Evolutionary conservation across 176 grass and related monocot genomes (phyloP).

Genomic region (Tillandsia leiboldiana): DNA sequence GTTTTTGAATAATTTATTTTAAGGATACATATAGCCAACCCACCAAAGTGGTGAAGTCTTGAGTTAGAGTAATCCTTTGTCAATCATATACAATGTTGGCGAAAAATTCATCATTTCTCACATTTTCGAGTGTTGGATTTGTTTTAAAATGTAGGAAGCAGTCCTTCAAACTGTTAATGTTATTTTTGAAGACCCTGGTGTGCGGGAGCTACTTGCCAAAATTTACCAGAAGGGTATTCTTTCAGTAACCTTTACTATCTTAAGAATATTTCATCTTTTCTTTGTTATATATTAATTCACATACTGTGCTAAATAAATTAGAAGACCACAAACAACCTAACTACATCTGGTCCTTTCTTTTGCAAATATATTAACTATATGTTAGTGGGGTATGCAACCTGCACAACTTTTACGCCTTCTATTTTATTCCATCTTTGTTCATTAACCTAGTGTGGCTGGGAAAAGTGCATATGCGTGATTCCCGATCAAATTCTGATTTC

Average conservation of each 20-base stretch:
- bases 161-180: slow-evolving; percentile 76
- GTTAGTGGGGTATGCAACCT: not conserved
- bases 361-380: not conserved
- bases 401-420: too few relatives aligned
- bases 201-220: slow-evolving; percentile 78
- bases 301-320: not conserved
- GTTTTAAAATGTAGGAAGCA: slow-evolving; percentile 55
- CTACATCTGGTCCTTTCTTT: not conserved
- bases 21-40: too few relatives aligned
- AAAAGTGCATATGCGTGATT: not conserved
- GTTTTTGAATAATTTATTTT: too few relatives aligned
- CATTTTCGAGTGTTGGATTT: slow-evolving; percentile 13
- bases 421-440: too few relatives aligned
- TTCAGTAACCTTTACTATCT: not conserved
- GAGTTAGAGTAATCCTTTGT: too few relatives aligned
- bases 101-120: not conserved
- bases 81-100: too few relatives aligned
- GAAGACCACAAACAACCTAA: not conserved
- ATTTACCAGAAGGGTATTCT: slow-evolving; percentile 86
- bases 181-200: slow-evolving; percentile 99
- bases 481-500: too few relatives aligned
- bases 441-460: not conserved
- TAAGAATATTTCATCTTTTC: not conserved
- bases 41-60: too few relatives aligned
- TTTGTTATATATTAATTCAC: not conserved